A percentile compares a stretch with the other conserved stretches of the same genome.
phyloP scores from a whole-genome alignment of 179 eudicot species.

The Beta macrorhiza region DNA sequence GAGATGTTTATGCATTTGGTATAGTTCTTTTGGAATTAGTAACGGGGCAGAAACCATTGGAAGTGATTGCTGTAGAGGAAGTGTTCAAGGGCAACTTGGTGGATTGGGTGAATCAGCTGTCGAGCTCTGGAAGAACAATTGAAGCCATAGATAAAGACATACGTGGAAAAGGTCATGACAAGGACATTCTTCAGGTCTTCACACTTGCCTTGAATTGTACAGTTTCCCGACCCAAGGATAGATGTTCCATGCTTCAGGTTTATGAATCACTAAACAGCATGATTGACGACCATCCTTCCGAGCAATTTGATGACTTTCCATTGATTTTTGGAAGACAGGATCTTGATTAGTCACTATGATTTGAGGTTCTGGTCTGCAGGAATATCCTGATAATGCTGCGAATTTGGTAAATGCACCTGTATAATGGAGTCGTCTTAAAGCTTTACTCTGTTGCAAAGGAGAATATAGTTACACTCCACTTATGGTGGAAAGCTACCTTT shows the following conservation, averaged over 20 bases:
- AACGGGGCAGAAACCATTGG: conserved; percentile 76
- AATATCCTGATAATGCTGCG: conserved; percentile 4
- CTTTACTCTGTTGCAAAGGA: conserved; percentile 11
- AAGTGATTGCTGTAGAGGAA: conserved; percentile 53
- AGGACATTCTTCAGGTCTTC: conserved; percentile 66
- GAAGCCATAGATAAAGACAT: conserved; percentile 69
- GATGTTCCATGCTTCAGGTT: conserved; percentile 76
- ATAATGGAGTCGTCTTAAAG: conserved; percentile 18
- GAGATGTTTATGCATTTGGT: conserved; percentile 79
- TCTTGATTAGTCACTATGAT: conserved; percentile 29
- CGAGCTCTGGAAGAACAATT: conserved; percentile 49
- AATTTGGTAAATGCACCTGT: conserved; percentile 22
- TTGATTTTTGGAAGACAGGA: conserved; percentile 47
- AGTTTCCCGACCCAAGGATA: conserved; percentile 62
- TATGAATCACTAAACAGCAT: conserved; percentile 71
- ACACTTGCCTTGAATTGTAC: conserved; percentile 64
- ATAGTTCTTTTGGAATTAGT: conserved; percentile 79
- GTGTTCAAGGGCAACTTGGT: conserved; percentile 77
- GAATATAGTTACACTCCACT: conserved; percentile 9
- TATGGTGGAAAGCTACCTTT: conserved; percentile 15
- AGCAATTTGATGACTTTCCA: conserved; percentile 85
- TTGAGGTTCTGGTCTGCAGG: conserved; percentile 2
- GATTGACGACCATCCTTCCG: conserved; percentile 54
- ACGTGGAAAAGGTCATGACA: conserved; percentile 67
- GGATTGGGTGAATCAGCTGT: conserved; percentile 69